Conservation (phyloP, 345 rosid species). For the Pugionium dolabratum region DNA sequence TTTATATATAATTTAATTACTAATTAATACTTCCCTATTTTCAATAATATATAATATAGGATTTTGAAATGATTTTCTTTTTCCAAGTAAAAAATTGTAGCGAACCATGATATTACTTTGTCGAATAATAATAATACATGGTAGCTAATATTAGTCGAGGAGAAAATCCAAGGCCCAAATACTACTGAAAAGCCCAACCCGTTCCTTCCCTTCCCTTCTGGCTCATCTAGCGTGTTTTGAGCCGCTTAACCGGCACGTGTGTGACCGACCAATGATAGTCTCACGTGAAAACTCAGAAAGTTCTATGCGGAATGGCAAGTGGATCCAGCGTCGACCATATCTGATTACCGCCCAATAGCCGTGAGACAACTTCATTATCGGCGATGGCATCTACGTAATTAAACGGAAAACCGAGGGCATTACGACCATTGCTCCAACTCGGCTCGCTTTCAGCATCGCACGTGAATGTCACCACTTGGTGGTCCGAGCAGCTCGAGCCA, state of each 20-base stretch:
- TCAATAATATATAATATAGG: not conserved
- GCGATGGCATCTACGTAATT: conserved; percentile 57
- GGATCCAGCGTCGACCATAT: conserved; percentile 74
- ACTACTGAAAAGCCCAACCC: conserved; percentile 8
- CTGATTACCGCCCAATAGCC: conserved; percentile 48
- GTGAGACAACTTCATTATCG: conserved; percentile 43
- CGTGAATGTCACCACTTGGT: conserved; percentile 76
- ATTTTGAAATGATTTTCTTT: not conserved
- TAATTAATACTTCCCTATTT: no score
- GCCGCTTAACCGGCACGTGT: conserved; percentile 16
- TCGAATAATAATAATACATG: not conserved
- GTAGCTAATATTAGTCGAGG: not conserved
- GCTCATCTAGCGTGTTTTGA: not conserved
- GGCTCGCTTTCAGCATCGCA: conserved; percentile 83
- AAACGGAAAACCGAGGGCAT: conserved; percentile 38
- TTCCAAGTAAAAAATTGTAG: not conserved
- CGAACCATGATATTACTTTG: conserved; percentile 3
- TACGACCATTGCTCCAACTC: conserved; percentile 50
- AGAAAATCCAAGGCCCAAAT: conserved; percentile 14
- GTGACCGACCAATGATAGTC: not conserved
- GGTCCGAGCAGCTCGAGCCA: conserved; percentile 84
- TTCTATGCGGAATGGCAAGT: conserved; percentile 56
- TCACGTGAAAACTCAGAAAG: conserved; percentile 33
- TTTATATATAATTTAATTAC: no score
- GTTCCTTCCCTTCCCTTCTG: not conserved